Conservation (phyloP, 2,329 filamentous ascomycete species). For the Neospermospora avenae region DNA sequence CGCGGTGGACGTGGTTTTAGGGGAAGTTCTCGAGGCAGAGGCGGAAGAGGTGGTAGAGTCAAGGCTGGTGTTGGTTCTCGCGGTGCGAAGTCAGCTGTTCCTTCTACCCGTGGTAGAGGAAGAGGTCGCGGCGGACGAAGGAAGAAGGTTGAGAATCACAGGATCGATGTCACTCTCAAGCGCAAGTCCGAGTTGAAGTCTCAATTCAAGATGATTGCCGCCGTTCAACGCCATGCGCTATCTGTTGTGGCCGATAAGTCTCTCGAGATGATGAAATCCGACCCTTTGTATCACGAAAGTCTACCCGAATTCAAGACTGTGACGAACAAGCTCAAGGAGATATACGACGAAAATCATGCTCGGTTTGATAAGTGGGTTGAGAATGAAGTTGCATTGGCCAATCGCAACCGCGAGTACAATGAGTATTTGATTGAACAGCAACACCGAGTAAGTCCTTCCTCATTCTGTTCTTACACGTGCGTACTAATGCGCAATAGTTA, state of each 20-base stretch:
- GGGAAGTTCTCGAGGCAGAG: conserved; percentile 18
- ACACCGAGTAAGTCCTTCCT: conserved; percentile 24
- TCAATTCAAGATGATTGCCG: conserved; percentile 29
- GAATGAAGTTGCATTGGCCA: neutral
- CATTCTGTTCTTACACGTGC: neutral
- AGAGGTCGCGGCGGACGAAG: conserved; percentile 25
- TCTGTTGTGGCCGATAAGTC: conserved; percentile 30
- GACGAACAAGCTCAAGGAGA: conserved; percentile 20
- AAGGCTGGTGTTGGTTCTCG: conserved; percentile 11
- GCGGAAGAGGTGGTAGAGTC: conserved; percentile 20
- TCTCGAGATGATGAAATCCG: conserved; percentile 21
- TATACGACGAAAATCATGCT: conserved; percentile 14
- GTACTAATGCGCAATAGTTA: conserved; percentile 17
- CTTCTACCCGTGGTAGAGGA: conserved; percentile 18
- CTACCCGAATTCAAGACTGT: conserved; percentile 30
- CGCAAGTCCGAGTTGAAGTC: conserved; percentile 28
- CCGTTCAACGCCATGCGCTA: conserved; percentile 27
- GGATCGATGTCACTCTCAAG: conserved; percentile 31
- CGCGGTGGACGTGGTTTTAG: conserved; percentile 19
- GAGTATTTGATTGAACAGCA: conserved; percentile 18
- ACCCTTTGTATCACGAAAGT: conserved; percentile 29
- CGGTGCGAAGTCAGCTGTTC: conserved; percentile 1
- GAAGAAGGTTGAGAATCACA: conserved; percentile 29
- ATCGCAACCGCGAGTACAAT: conserved; percentile 11
- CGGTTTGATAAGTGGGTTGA: neutral